Conservation (phyloP, 768 basidiomycete genomes). For the Russula sp. region DNA sequence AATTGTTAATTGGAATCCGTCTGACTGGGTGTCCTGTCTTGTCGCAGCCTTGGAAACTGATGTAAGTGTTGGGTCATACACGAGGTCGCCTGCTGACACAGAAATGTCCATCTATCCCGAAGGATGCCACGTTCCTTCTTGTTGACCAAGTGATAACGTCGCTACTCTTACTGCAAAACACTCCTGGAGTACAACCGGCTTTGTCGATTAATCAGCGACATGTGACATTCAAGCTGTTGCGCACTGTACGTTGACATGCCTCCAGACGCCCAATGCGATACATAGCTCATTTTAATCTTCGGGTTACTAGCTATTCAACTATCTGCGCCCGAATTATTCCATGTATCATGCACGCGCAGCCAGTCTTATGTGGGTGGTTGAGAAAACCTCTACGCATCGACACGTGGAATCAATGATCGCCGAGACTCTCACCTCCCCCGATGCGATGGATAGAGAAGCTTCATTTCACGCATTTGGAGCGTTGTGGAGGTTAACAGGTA, state of each 20-base stretch:
- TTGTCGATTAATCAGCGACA: constrained; percentile 46
- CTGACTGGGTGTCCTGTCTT: constrained; percentile 53
- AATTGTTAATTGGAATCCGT: constrained; percentile 52
- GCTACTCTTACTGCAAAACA: constrained; percentile 14
- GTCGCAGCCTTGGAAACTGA: constrained; percentile 51
- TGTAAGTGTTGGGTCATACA: constrained; percentile 33
- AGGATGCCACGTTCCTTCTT: constrained; percentile 22
- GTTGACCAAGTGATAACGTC: constrained; percentile 23
- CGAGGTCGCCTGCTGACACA: neutral
- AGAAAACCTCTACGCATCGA: constrained; percentile 45
- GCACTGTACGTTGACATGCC: constrained; percentile 33
- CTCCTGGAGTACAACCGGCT: constrained; percentile 16
- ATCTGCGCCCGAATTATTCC: constrained; percentile 58
- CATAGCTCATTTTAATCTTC: constrained; percentile 2
- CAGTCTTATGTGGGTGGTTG: constrained; percentile 75
- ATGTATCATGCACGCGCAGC: constrained; percentile 80
- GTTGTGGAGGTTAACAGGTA: constrained; percentile 86
- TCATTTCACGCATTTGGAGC: constrained; percentile 87
- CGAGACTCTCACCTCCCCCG: constrained; percentile 55
- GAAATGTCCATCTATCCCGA: neutral
- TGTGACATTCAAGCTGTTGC: constrained; percentile 56
- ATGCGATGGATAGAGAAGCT: constrained; percentile 42
- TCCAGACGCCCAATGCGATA: neutral
- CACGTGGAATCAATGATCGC: constrained; percentile 80
- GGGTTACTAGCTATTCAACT: constrained; percentile 54